These are phyloP conservation scores for Ganoderma lingzhi DNA, from an alignment of 1,284 basidiomycete species.

Conservation along the genomic window DNA sequence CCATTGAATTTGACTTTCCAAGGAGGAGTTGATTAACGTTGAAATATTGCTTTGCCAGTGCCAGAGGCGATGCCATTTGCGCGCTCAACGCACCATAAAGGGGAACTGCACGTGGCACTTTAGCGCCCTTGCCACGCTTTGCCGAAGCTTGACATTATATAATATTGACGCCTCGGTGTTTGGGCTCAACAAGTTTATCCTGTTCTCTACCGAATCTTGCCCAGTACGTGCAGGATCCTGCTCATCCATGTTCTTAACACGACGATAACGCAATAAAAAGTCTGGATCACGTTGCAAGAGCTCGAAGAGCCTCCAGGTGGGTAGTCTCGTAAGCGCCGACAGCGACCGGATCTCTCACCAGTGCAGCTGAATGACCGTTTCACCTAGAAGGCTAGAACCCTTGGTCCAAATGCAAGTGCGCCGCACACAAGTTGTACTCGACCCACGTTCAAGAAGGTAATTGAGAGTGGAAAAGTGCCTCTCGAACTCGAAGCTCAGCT, in stretches of 20 bases:
- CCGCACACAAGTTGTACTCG: background rate
- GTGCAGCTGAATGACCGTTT: background rate
- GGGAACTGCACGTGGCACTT: background rate
- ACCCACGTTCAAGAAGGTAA: background rate
- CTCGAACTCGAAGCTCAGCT: background rate
- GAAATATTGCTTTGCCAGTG: background rate
- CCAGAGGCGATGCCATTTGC: background rate
- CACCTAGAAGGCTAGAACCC: background rate
- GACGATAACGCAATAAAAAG: too few relatives aligned
- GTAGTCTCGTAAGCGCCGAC: background rate
- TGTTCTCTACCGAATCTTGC: too few relatives aligned
- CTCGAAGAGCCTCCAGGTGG: too few relatives aligned
- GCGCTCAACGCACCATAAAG: background rate
- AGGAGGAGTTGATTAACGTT: too few relatives aligned
- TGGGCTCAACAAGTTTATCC: too few relatives aligned
- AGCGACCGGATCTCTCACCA: background rate
- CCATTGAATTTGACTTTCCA: background rate
- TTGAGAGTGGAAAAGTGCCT: background rate
- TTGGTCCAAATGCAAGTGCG: background rate
- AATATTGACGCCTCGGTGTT: too few relatives aligned
- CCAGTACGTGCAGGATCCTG: too few relatives aligned
- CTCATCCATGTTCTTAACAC: too few relatives aligned
- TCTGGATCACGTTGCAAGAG: too few relatives aligned
- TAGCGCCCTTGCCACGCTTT: background rate
- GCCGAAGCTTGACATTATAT: too few relatives aligned